phyloP scores from a whole-genome alignment of 176 grass and related monocot genomes.

The Carex myosuroides region DNA sequence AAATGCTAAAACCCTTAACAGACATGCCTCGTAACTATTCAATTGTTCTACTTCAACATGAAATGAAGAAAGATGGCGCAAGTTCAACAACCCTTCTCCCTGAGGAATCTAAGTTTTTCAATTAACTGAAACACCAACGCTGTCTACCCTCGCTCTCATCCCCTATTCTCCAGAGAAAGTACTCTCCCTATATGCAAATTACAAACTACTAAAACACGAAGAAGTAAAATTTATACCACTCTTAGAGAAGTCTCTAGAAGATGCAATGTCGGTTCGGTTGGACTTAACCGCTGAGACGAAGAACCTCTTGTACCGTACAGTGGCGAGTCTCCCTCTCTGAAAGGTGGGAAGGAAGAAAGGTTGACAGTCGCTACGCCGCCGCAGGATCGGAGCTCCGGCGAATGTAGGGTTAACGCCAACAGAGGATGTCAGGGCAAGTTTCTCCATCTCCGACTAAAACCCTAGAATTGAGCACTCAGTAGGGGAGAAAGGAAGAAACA shows the following conservation, averaged over 20 bases:
- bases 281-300: constrained; percentile 5
- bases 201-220: background rate
- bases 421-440: constrained; percentile 46
- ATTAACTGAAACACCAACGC: background rate
- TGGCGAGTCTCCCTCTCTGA: constrained; percentile 3
- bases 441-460: constrained; percentile 47
- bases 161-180: background rate
- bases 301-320: constrained; percentile 1
- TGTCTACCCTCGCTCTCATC: background rate
- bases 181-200: background rate
- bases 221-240: constrained; percentile 16
- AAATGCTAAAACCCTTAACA: background rate
- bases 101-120: background rate
- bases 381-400: constrained; percentile 18
- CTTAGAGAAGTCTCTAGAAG: background rate
- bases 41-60: background rate
- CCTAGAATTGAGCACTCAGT: constrained; percentile 21
- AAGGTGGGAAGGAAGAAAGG: background rate
- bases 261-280: constrained; percentile 4
- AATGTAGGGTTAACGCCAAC: constrained; percentile 22
- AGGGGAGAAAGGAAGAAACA: background rate
- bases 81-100: background rate
- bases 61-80: background rate
- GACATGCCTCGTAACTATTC: background rate
- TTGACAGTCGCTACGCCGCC: background rate